Evolutionary conservation across 2,329 filamentous ascomycete genomes (phyloP).

Genomic region (Neonectria neomacrospora): DNA sequence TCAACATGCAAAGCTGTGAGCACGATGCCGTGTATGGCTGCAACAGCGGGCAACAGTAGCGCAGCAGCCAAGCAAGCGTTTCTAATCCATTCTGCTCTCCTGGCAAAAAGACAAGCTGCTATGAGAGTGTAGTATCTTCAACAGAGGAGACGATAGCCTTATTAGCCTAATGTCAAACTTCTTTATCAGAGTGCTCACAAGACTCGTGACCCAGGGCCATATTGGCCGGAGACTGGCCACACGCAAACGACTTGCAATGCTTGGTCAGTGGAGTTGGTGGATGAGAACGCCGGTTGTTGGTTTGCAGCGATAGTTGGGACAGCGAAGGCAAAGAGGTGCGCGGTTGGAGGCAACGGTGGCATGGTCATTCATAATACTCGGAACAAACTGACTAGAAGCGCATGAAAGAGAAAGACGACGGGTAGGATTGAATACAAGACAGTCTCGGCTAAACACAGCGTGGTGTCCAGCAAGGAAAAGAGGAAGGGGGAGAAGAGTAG

Average conservation of each 20-base stretch:
- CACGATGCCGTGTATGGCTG: conserved; percentile 71
- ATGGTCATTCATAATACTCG: conserved; percentile 1
- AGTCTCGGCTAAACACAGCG: neutral
- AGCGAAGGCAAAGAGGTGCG: neutral
- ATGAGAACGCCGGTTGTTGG: neutral
- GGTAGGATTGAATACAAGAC: neutral
- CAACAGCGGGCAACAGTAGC: conserved; percentile 70
- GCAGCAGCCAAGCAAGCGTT: conserved; percentile 72
- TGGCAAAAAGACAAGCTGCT: conserved; percentile 70
- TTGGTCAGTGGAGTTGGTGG: conserved; percentile 19
- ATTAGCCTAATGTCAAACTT: neutral
- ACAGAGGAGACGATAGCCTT: fast-evolving
- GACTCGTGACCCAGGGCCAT: conserved; percentile 64
- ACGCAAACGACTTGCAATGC: conserved; percentile 62
- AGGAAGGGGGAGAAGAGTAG: neutral
- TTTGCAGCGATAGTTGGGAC: conserved; percentile 4
- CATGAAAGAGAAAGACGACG: neutral
- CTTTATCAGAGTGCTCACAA: conserved; percentile 51
- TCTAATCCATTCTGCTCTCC: conserved; percentile 69
- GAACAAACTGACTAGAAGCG: neutral
- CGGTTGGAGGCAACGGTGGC: conserved; percentile 7
- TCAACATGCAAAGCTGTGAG: conserved; percentile 68
- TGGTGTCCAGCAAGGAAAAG: neutral
- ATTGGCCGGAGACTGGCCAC: conserved; percentile 67
- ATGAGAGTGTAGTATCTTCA: conserved; percentile 72